Evolutionary conservation across 106 monocot genomes (phyloP), one percentile per base, ranked within the genome.

Genomic region (Hemerocallis citrina): DNA sequence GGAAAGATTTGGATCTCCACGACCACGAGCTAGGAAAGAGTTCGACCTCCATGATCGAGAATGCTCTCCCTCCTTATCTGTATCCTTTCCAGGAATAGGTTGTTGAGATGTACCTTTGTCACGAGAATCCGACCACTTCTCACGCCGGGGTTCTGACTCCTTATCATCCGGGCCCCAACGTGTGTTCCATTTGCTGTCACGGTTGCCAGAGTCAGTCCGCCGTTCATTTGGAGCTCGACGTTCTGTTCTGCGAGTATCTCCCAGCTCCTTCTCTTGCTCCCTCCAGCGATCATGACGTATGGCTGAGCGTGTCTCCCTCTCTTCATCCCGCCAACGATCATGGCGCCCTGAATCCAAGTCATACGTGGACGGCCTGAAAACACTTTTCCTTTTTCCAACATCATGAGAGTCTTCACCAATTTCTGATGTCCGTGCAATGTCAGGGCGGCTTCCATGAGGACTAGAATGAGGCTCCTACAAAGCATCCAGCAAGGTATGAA

Each of bases 91-190:
- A 51, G 68, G 80, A 57, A 30, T 30, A 50, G 43, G 21, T 57
- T 32, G 21, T 51, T 75, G 44, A 51, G 73, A 37, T 24, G 49
- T 35, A 46, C 65, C 74, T 61, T 76, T 83, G 8, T 84, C 89
- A 69, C 69, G 73, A 34, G 74, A 59, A 75, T 87, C 83, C 1
- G 60, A 67, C 82, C 79, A 77, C 68, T 79, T 95, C 27, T 95
- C 94, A 59, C 79, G 79, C 70, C 81, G 51, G 31, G 41, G 41
- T 27, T 88, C 87, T 30, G 76, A 59, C 34, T 92, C 91, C 34
- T 88, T 92, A 57, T 92, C 84, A 68, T 79, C 88, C 59, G 87
- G 87, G 4, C 96, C 91, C 96, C 96, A 92, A 24, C 98, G 84
- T 10, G 69, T 74, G 61, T 85, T 92, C 98, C 98, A 99, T 69